Evolutionary conservation across 2,329 filamentous ascomycete species (phyloP), one percentile per base, ranked within the genome.

Genomic region (Zymoseptoria passerinii): DNA sequence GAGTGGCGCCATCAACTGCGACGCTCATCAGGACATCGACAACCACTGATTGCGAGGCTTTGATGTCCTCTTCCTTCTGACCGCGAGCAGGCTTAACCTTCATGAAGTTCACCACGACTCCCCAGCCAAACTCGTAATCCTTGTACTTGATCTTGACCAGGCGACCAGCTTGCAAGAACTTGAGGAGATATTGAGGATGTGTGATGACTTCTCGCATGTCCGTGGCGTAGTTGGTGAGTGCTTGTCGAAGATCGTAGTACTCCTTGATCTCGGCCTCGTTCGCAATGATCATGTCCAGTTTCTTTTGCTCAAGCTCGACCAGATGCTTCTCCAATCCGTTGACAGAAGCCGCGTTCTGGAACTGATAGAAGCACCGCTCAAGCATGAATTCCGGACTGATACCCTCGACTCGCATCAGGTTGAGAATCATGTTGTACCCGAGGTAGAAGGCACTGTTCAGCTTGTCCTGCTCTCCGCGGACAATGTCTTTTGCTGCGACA

Each of bases 361-460:
- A 99, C 74, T 99, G 94, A 74, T 90, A 95, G 78, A 99, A 99
- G 71, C 94, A 99, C 66, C 88, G 84, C 77, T 97, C 92, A n/a
- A 99, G 80, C 94, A 99, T 99, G 70, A 90, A 97, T 68, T 99
- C 92, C 1, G 95, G 94, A 8, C 92, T 97, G 54, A 99, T 95
- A n/a, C 91, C 92, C 72, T 99, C 94, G n/a, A 99, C 92, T 75
- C 94, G 84, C 74, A 97, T 87, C 61, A 99, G 77, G 71, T 99
- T 99, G 58, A 99, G 80, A 70, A 99, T 90, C 94, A 99, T 99
- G 77, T 99, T 99, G 80, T 99, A 99, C 29, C 94, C 92, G 16
- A 99, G 82, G 72, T 99, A 90, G 76, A 99, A 99, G 1, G 94
- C 94, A 3, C 94, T 97, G 75, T 97, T 97, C 28, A 99, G 85